Evolutionary conservation across 2,329 filamentous ascomycete species (phyloP).

Genomic region (Diaporthe velutina): DNA sequence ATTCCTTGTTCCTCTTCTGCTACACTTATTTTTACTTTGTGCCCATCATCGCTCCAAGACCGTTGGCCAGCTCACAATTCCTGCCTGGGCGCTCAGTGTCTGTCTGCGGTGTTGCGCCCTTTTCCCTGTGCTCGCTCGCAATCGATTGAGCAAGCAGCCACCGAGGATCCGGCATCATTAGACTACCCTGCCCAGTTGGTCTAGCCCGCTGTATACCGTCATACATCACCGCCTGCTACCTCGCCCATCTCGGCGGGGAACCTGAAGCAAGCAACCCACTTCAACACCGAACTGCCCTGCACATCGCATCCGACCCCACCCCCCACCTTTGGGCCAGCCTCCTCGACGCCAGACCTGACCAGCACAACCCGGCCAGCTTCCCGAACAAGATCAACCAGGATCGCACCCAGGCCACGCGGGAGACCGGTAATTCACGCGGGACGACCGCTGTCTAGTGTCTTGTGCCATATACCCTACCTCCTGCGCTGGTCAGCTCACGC

Average conservation of each 20-base stretch:
- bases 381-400: conserved; percentile 31
- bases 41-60: conserved; percentile 1
- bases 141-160: background rate
- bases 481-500: conserved; percentile 4
- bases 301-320: conserved; percentile 23
- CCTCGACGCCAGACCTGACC: conserved; percentile 35
- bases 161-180: background rate
- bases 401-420: conserved; percentile 20
- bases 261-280: background rate
- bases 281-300: conserved; percentile 3
- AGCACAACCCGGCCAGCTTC: conserved; percentile 27
- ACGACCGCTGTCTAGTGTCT: conserved; percentile 22
- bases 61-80: conserved; percentile 4
- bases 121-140: conserved; percentile 1
- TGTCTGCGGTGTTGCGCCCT: background rate
- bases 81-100: background rate
- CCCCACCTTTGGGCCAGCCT: conserved; percentile 26
- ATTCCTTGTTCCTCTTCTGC: conserved; percentile 30
- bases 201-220: conserved; percentile 13
- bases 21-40: conserved; percentile 29
- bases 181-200: background rate
- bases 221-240: conserved; percentile 26
- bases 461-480: conserved; percentile 16
- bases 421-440: conserved; percentile 19
- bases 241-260: conserved; percentile 17